Conservation (phyloP, 495 filamentous ascomycete species). For the Echria macrotheca region DNA sequence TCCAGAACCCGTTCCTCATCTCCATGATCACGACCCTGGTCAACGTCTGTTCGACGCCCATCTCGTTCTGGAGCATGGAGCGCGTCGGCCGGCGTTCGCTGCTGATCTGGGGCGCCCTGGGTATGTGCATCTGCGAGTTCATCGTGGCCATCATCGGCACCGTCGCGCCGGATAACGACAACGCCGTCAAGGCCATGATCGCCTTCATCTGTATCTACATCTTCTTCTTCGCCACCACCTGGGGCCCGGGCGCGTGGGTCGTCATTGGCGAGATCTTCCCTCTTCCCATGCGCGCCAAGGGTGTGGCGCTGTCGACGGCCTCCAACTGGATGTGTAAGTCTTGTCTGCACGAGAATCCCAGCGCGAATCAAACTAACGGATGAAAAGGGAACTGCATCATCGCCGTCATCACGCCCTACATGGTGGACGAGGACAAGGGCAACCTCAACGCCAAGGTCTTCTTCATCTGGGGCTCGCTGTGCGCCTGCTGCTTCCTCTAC, state of each 20-base stretch:
- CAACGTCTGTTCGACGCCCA: conserved; percentile 73
- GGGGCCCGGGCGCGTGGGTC: conserved; percentile 77
- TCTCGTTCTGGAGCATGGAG: conserved; percentile 80
- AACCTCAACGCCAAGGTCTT: conserved; percentile 69
- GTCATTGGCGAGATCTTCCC: conserved; percentile 84
- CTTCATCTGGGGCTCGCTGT: conserved; percentile 71
- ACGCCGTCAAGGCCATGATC: conserved; percentile 57
- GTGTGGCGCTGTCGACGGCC: conserved; percentile 72
- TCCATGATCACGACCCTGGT: conserved; percentile 74
- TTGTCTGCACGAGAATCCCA: not conserved
- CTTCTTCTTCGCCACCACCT: conserved; percentile 73
- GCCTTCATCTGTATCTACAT: conserved; percentile 81
- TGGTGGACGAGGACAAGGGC: conserved; percentile 64
- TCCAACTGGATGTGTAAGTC: conserved; percentile 58
- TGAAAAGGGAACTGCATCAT: conserved; percentile 59
- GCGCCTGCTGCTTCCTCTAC: conserved; percentile 58
- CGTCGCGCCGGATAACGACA: conserved; percentile 44
- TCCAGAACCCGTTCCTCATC: conserved; percentile 72
- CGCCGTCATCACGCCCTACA: conserved; percentile 69
- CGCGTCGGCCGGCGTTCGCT: conserved; percentile 69
- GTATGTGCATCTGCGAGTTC: conserved; percentile 79
- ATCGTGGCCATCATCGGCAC: conserved; percentile 73
- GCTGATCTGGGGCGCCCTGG: conserved; percentile 67
- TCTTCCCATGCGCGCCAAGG: conserved; percentile 72
- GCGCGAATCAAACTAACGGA: not conserved